Evolutionary conservation across 1,139 yeast species (phyloP), one percentile per base, ranked within the genome.

Genomic region (Zygoascus hellenicus): DNA sequence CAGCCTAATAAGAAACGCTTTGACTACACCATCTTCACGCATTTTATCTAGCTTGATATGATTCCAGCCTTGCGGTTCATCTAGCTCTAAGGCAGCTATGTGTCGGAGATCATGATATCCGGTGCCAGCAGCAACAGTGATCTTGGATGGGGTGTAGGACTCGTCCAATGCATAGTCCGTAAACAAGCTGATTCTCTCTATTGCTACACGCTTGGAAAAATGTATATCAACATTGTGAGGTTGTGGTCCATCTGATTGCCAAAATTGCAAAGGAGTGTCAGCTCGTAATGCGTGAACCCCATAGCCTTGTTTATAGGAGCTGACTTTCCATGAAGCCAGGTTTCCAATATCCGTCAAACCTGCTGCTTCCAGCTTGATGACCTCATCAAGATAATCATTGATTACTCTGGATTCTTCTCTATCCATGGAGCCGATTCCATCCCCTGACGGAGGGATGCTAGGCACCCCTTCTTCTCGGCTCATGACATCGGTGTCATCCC

Each of bases 171-270:
- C 64, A 63, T 74, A 77, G 62, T 83, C 80, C 41, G 82, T 71
- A 71, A 83, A 94, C 14, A 94, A 63, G 1, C 89, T 80, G 3
- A 94, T 69, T 48, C 88, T 66, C 49, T 82, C 81, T 4, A 94
- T 68, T 16, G 81, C 72, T 5, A 90, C 95, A 47, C 79, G 74
- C 60, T 86, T 89, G 37, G 92, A 75, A 62, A 94, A 94, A 59
- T 81, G 94, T 2, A 89, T 77, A 44, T 87, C 86, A 11, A 92
- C 71, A 29, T 73, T 72, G 66, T 94, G 98, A 0, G 98, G 98
- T 56, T 83, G 89, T n/a, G 78, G 75, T 30, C 97, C 98, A 63
- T 94, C 98, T 45, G 95, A 85, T 63, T 94, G 98, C 99, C 99
- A 94, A 63, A 74, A 90, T 2, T 82, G 69, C 37, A 76, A 74